Base-by-base conservation (phyloP, 306 rosid species). In the Fagus sylvatica region DNA sequence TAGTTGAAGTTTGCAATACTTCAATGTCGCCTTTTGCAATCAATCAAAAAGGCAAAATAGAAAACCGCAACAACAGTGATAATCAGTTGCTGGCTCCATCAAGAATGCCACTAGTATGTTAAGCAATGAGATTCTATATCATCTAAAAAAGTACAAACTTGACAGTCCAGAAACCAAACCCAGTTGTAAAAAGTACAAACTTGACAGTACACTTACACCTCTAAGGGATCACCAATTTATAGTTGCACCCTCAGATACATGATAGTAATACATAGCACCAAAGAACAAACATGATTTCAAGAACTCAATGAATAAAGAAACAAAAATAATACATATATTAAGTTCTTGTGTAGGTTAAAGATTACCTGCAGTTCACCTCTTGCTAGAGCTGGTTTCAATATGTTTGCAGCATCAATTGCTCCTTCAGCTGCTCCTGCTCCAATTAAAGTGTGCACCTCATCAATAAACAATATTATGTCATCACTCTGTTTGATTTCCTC, bases 371-470 rank as follows among this genome's bases (percentile, higher is more conserved):
- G 86, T 92, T 90, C 98, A 79, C 98, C 98, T 83, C 93, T 88
- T 17, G 96, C 97, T 77, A 94, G 97, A 60, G 97, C 97, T 17
- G 97, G 98, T 79, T 94, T 94, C 72, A 94, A 85, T 76, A 94
- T 92, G 85, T 92, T 92, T 79, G 97, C 97, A 0, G 97, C 97
- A 78, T 91, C 94, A 80, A 94, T 92, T 61, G 98, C 98, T 69
- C 95, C 98, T 86, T 87, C 96, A 11, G 97, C 92, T 57, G 97
- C 97, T 74, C 98, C 98, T 28, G 97, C 98, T 82, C 97, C 98
- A 80, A 92, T 92, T 36, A 94, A 83, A 39, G 95, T 92, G 90
- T 89, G 95, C 64, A 94, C 98, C 87, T 92, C 97, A 79, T 92
- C 95, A 67, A 94, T 90, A 77, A 94, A 94, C 33, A 94, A 93